phyloP scores from a whole-genome alignment of 371 early-diverging fungal species.

The Mortierella sp. region DNA sequence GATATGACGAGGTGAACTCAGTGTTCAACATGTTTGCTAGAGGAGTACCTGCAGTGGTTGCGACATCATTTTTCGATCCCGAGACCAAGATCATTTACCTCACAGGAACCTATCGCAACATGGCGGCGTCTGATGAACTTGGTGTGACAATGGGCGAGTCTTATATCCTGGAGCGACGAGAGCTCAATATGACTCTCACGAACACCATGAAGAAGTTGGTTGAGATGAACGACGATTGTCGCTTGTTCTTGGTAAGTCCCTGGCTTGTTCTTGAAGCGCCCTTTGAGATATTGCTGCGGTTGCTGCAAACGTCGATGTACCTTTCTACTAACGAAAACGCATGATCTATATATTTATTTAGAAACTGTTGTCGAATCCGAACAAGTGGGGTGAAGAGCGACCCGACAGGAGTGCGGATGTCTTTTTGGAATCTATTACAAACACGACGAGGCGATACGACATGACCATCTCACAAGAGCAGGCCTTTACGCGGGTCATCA shows the following conservation, averaged over 20 bases:
- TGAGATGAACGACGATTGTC: constrained; percentile 26
- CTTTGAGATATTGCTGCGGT: not conserved
- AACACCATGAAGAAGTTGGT: constrained; percentile 31
- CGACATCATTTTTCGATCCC: constrained; percentile 23
- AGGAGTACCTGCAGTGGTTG: constrained; percentile 34
- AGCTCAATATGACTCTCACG: constrained; percentile 27
- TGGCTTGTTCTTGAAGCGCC: too few species aligned
- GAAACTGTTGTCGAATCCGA: constrained; percentile 48
- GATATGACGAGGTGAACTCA: constrained; percentile 31
- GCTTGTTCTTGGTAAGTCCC: constrained; percentile 34
- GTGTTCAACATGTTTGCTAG: constrained; percentile 22
- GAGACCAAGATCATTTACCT: constrained; percentile 29
- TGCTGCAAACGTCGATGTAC: not conserved
- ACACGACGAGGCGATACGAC: constrained; percentile 58
- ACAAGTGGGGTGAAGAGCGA: constrained; percentile 50
- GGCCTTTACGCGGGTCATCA: constrained; percentile 58
- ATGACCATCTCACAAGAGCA: constrained; percentile 71
- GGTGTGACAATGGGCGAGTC: constrained; percentile 15
- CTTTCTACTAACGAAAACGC: not conserved
- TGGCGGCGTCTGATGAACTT: constrained; percentile 23
- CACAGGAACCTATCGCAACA: constrained; percentile 29
- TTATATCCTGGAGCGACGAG: constrained; percentile 45
- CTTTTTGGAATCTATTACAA: constrained; percentile 54
- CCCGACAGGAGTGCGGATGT: constrained; percentile 28
- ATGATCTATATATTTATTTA: not conserved